Conservation (phyloP, 1,284 basidiomycete genomes). For the Coniophora puteana region DNA sequence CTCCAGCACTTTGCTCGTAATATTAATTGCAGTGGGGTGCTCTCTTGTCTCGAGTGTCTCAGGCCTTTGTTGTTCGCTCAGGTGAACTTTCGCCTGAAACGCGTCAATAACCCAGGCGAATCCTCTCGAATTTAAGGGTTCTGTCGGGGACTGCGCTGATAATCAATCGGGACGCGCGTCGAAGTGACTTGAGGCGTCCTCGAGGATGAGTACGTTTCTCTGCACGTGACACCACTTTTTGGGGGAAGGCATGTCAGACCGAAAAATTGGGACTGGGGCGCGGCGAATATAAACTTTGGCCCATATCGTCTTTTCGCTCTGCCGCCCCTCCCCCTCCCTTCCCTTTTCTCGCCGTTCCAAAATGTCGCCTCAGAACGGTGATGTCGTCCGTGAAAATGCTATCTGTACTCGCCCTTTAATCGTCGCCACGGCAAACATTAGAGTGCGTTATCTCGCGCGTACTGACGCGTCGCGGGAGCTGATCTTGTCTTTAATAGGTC, state of each 20-base stretch:
- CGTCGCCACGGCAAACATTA: conserved; percentile 55
- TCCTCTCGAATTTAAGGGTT: too few relatives aligned
- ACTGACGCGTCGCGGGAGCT: conserved; percentile 10
- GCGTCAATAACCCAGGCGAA: too few relatives aligned
- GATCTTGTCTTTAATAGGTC: conserved; percentile 41
- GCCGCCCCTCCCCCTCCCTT: conserved; percentile 1
- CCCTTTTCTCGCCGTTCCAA: conserved; percentile 11
- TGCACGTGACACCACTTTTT: conserved; percentile 28
- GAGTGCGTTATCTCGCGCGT: conserved; percentile 43
- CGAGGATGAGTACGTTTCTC: too few relatives aligned
- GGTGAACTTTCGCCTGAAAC: too few relatives aligned
- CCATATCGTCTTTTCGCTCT: conserved; percentile 6
- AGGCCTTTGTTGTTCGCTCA: too few relatives aligned
- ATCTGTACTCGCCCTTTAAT: conserved; percentile 65
- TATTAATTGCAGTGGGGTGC: too few relatives aligned
- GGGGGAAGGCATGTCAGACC: conserved; percentile 16
- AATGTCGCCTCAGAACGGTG: conserved; percentile 29
- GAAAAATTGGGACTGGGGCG: conserved; percentile 32
- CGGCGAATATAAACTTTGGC: conserved; percentile 17
- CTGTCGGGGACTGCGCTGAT: too few relatives aligned
- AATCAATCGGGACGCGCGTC: too few relatives aligned
- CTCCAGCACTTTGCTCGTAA: too few relatives aligned
- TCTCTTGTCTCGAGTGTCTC: too few relatives aligned
- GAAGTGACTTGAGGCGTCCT: too few relatives aligned
- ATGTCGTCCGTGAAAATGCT: conserved; percentile 23